Evolutionary conservation across 805 yeast species (phyloP).

Genomic region (Metschnikowia henanensis): DNA sequence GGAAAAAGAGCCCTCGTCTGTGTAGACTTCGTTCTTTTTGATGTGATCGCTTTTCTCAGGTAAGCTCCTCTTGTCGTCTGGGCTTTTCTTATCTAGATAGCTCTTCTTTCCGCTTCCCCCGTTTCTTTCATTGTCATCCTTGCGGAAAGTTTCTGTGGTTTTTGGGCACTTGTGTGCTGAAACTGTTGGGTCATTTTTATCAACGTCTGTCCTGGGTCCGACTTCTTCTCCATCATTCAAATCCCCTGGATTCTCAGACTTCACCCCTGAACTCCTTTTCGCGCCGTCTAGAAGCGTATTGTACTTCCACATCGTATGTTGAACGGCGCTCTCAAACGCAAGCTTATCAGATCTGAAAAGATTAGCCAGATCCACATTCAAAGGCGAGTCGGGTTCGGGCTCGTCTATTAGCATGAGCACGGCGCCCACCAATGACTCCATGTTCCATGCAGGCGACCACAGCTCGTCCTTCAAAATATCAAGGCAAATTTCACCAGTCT

Average conservation of each 20-base stretch:
- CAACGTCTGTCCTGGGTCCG: too few relatives aligned
- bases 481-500: slow-evolving; percentile 68
- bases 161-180: too few relatives aligned
- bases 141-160: too few relatives aligned
- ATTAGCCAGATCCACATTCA: slow-evolving; percentile 70
- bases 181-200: too few relatives aligned
- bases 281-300: slow-evolving; percentile 25
- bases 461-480: slow-evolving; percentile 55
- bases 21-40: too few relatives aligned
- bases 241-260: slow-evolving; percentile 5
- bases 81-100: too few relatives aligned
- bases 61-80: too few relatives aligned
- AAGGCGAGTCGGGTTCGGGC: slow-evolving; percentile 72
- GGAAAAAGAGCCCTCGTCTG: background rate
- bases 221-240: background rate
- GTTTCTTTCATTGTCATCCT: too few relatives aligned
- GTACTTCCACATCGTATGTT: slow-evolving; percentile 40
- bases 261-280: slow-evolving; percentile 11
- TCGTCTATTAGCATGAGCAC: slow-evolving; percentile 55
- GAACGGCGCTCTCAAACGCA: slow-evolving; percentile 42
- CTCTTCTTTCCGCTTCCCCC: too few relatives aligned
- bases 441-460: slow-evolving; percentile 79
- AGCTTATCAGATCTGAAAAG: slow-evolving; percentile 44
- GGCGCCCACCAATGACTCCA: slow-evolving; percentile 55
- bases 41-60: too few relatives aligned